These are phyloP conservation scores for Lycium barbarum DNA, from an alignment of 257 asterid genomes.

Conservation along the genomic window DNA sequence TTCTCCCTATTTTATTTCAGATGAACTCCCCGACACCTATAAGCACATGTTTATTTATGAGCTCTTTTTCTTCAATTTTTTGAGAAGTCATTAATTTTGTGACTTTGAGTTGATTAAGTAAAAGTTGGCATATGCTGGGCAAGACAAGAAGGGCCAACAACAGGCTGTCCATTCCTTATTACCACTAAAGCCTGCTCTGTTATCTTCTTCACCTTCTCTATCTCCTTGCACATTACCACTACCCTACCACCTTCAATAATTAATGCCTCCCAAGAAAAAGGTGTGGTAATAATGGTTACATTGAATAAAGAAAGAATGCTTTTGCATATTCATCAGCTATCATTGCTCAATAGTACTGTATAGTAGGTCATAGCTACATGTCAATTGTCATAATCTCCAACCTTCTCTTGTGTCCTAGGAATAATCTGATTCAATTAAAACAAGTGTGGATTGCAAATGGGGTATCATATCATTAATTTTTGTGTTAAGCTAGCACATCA, in stretches of 20 bases:
- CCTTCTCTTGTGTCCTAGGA: not conserved
- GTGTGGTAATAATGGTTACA: not conserved
- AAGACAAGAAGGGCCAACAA: slow-evolving; percentile 45
- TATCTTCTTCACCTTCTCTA: slow-evolving; percentile 46
- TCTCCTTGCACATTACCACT: slow-evolving; percentile 46
- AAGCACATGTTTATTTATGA: not conserved
- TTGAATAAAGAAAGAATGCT: not conserved
- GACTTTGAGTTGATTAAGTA: not conserved
- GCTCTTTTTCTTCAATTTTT: not conserved
- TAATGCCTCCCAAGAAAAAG: slow-evolving; percentile 23
- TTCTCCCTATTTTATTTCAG: no score
- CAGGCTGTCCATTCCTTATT: slow-evolving; percentile 43
- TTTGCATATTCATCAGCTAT: not conserved
- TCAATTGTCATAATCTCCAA: not conserved
- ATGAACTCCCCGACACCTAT: no score
- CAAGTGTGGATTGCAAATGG: not conserved
- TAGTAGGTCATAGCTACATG: not conserved
- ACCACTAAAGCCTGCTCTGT: slow-evolving; percentile 44
- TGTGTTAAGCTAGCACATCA: not conserved
- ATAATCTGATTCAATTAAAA: not conserved
- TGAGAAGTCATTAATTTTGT: not conserved
- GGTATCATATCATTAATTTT: not conserved
- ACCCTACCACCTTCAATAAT: slow-evolving; percentile 53
- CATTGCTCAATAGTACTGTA: not conserved
- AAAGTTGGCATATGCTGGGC: slow-evolving; percentile 8